Evolutionary conservation across 2,329 filamentous ascomycete species (phyloP).

Genomic region (Hirsutella minnesotensis): DNA sequence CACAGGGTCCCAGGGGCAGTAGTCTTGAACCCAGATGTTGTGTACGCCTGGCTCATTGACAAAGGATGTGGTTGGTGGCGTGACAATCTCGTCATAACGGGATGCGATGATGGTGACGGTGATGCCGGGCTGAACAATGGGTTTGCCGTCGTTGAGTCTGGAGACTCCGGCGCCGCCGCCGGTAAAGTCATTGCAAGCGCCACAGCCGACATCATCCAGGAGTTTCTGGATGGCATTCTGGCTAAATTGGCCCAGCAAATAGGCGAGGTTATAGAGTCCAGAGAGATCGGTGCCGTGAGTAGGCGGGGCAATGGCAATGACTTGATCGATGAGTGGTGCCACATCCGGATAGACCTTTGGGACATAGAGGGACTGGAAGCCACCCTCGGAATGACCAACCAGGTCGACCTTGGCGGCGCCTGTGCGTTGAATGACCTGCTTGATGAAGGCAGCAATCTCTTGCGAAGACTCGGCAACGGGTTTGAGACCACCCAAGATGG

Average conservation of each 20-base stretch:
- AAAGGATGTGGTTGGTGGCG: constrained; percentile 6
- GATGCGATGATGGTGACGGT: constrained; percentile 7
- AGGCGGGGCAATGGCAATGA: constrained; percentile 10
- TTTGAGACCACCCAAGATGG: constrained; percentile 9
- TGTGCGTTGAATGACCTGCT: constrained; percentile 7
- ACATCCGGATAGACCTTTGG: constrained; percentile 8
- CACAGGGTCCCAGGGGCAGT: constrained; percentile 5
- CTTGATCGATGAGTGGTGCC: constrained; percentile 5
- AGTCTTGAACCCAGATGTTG: constrained; percentile 9
- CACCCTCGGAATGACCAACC: constrained; percentile 12
- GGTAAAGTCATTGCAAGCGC: constrained; percentile 7
- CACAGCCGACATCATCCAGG: constrained; percentile 2
- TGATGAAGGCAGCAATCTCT: constrained; percentile 9
- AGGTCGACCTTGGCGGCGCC: constrained; percentile 10
- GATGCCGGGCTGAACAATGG: constrained; percentile 7
- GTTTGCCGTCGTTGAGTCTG: constrained; percentile 6
- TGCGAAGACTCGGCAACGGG: constrained; percentile 8
- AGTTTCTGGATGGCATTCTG: background rate
- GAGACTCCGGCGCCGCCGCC: constrained; percentile 2
- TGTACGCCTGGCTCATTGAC: constrained; percentile 6
- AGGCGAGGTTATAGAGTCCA: constrained; percentile 6
- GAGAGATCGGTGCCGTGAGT: constrained; percentile 12
- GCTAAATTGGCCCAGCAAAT: constrained; percentile 1
- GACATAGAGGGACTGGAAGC: constrained; percentile 10
- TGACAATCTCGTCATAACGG: constrained; percentile 5